A percentile compares a stretch with the other conserved stretches of the same genome.
phyloP scores from a whole-genome alignment of 2,329 filamentous ascomycete species.

The Colletotrichum abscissum region DNA sequence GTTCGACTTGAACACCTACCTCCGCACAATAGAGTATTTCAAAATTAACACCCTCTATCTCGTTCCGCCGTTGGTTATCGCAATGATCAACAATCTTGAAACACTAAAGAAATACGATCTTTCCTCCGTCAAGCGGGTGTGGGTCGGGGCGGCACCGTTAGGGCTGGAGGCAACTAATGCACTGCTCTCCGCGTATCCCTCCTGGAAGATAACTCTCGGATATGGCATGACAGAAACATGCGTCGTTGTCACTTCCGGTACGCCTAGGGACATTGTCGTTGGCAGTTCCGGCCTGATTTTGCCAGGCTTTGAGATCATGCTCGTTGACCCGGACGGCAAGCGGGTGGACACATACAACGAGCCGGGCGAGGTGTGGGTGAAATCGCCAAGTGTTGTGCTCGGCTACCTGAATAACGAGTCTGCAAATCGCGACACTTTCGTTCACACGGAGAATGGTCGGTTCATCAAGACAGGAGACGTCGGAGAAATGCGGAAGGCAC shows the following conservation, averaged over 20 bases:
- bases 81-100: background rate
- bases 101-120: background rate
- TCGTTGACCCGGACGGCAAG: background rate
- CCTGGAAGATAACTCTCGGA: background rate
- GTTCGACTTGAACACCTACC: background rate
- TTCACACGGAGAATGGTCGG: conserved; percentile 51
- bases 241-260: background rate
- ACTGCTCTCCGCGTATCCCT: background rate
- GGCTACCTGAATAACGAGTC: conserved; percentile 28
- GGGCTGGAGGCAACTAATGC: background rate
- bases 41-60: background rate
- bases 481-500: conserved; percentile 71
- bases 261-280: background rate
- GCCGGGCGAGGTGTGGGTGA: conserved; percentile 25
- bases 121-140: background rate
- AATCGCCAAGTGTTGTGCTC: conserved; percentile 16
- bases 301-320: background rate
- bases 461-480: conserved; percentile 90
- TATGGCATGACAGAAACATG: background rate
- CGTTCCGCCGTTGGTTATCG: background rate
- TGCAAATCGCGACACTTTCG: background rate
- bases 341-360: background rate
- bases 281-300: background rate
- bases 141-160: background rate
- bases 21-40: background rate